These are phyloP conservation scores for Nyssa sinensis DNA, from an alignment of 148 eudicot genomes.

Conservation along the genomic window DNA sequence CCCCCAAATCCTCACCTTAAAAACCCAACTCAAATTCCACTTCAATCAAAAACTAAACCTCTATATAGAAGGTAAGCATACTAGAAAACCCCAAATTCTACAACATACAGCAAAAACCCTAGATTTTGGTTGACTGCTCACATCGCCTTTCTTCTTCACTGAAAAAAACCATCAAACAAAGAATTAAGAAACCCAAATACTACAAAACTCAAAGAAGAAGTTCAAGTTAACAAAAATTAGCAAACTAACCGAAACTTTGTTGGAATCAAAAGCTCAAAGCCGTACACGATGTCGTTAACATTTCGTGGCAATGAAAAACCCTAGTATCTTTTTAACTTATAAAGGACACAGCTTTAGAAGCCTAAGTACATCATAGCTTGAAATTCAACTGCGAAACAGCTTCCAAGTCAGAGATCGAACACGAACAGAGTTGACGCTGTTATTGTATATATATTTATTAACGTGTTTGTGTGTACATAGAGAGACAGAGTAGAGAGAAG, in stretches of 20 bases:
- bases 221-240: too few species aligned
- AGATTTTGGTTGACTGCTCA: not conserved
- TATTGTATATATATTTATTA: too few species aligned
- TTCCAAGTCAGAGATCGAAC: not conserved
- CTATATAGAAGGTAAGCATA: not conserved
- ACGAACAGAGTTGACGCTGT: not conserved
- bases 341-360: not conserved
- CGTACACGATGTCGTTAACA: not conserved
- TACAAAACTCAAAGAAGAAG: not conserved
- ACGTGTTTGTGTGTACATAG: too few species aligned
- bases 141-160: not conserved
- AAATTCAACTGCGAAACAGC: not conserved
- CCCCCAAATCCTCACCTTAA: not conserved
- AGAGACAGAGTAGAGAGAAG: too few species aligned
- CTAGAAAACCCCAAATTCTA: not conserved
- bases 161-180: not conserved
- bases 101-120: not conserved
- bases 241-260: not conserved
- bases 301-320: not conserved
- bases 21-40: not conserved
- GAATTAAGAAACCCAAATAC: not conserved
- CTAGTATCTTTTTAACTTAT: not conserved
- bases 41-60: too few species aligned
- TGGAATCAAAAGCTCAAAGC: not conserved
- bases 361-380: too few species aligned